Evolutionary conservation across 805 yeast species (phyloP).

Genomic region (Suhomyces sp.): DNA sequence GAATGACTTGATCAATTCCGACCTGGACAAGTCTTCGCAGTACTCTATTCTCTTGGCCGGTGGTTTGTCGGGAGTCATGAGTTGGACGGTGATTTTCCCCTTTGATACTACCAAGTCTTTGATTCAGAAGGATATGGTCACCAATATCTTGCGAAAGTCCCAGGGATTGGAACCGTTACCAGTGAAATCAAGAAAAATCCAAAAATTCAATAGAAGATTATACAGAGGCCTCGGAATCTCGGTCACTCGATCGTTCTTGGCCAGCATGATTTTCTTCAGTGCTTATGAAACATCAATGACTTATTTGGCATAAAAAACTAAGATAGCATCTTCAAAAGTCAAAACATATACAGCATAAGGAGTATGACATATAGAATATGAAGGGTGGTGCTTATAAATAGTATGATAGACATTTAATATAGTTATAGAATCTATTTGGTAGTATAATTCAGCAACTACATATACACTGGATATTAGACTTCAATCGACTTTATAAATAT

Average conservation of each 20-base stretch:
- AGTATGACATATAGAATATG: too few relatives aligned
- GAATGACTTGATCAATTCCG: conserved; percentile 29
- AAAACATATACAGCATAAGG: too few relatives aligned
- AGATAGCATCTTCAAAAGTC: too few relatives aligned
- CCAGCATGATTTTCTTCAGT: conserved; percentile 75
- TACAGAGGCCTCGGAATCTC: conserved; percentile 81
- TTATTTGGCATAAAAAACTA: conserved; percentile 27
- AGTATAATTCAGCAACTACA: too few relatives aligned
- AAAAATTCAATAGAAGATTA: conserved; percentile 44
- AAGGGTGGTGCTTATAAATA: too few relatives aligned
- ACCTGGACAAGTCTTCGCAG: conserved; percentile 29
- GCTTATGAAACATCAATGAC: conserved; percentile 68
- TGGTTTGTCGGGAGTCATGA: conserved; percentile 71
- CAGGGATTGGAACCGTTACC: conserved; percentile 47
- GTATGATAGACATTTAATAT: too few relatives aligned
- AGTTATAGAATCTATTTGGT: too few relatives aligned
- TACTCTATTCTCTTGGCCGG: conserved; percentile 55
- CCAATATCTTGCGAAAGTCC: conserved; percentile 57
- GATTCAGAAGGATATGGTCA: conserved; percentile 70
- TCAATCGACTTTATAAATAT: too few relatives aligned
- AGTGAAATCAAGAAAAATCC: conserved; percentile 25
- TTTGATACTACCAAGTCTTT: conserved; percentile 77
- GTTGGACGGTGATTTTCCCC: conserved; percentile 78
- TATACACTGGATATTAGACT: too few relatives aligned
- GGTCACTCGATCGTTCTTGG: conserved; percentile 64